Conservation (phyloP, 495 filamentous ascomycete genomes). For the Hypoxylon trugodes region DNA sequence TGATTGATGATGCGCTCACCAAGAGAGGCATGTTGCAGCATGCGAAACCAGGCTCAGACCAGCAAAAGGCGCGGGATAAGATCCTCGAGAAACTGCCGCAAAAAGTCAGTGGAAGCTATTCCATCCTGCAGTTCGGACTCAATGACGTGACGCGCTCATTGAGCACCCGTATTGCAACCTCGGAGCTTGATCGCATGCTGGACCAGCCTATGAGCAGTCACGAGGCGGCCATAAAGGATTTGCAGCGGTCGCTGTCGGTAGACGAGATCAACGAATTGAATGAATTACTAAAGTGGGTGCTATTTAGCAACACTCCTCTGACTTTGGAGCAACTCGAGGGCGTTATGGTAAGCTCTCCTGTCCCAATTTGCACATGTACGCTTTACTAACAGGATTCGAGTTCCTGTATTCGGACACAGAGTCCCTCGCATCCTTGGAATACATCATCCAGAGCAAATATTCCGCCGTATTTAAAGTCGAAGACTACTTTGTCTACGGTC, state of each 20-base stretch:
- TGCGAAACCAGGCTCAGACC: background rate
- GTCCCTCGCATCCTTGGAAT: conserved; percentile 2
- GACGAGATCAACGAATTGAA: conserved; percentile 3
- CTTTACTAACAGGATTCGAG: background rate
- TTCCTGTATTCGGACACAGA: conserved; percentile 5
- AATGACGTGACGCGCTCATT: background rate
- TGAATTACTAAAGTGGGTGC: conserved; percentile 4
- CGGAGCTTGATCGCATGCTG: conserved; percentile 3
- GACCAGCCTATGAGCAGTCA: conserved; percentile 9
- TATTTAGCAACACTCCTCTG: background rate
- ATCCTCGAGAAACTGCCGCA: conserved; percentile 4
- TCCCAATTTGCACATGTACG: background rate
- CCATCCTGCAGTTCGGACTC: conserved; percentile 1
- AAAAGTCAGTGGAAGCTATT: conserved; percentile 1
- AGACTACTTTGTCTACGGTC: background rate
- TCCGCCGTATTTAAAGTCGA: conserved; percentile 1
- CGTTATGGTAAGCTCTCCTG: background rate
- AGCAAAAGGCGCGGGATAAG: background rate
- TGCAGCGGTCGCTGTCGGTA: background rate
- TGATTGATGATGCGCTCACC: conserved; percentile 1
- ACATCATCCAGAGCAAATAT: conserved; percentile 9
- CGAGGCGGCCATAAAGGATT: conserved; percentile 2
- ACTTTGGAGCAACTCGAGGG: conserved; percentile 7
- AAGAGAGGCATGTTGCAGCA: conserved; percentile 8
- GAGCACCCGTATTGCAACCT: background rate